Percentiles rank a stretch among this genome's conserved stretches.
Evolutionary conservation across 345 rosid genomes (phyloP).

Genomic region (Dipteronia dyeriana): DNA sequence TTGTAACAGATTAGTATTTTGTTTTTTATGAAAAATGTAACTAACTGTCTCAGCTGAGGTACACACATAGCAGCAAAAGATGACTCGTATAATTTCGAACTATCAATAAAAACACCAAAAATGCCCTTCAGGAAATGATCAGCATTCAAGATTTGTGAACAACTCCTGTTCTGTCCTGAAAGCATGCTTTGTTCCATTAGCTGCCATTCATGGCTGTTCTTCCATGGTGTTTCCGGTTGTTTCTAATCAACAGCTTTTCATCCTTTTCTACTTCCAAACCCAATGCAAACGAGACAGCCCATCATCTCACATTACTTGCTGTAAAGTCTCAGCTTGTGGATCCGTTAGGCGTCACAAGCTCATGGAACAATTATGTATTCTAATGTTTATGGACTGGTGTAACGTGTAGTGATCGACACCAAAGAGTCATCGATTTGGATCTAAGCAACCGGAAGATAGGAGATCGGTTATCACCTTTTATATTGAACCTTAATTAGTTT

Average conservation of each 20-base stretch:
- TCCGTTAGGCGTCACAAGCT: not conserved
- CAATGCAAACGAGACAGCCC: not conserved
- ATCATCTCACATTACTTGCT: not conserved
- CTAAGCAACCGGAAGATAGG: not conserved
- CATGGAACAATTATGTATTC: not conserved
- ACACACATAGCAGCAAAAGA: too few relatives aligned
- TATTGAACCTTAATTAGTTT: too few relatives aligned
- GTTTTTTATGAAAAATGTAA: too few relatives aligned
- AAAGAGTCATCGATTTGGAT: not conserved
- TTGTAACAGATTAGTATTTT: too few relatives aligned
- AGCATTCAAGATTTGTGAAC: too few relatives aligned
- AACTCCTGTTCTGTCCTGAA: not conserved
- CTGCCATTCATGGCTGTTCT: not conserved
- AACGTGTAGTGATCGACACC: not conserved
- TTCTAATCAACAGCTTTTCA: constrained; percentile 4
- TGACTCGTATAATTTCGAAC: too few relatives aligned
- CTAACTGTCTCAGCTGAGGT: not conserved
- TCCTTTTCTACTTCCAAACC: not conserved
- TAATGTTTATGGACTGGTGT: constrained; percentile 2
- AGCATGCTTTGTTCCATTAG: not conserved
- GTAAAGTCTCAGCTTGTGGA: not conserved
- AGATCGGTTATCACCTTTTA: not conserved
- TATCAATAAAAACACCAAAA: too few relatives aligned
- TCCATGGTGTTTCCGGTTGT: not conserved
- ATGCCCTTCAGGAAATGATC: too few relatives aligned